phyloP scores from a whole-genome alignment of 768 basidiomycete species.

The Udeniomyces megalosporus region DNA sequence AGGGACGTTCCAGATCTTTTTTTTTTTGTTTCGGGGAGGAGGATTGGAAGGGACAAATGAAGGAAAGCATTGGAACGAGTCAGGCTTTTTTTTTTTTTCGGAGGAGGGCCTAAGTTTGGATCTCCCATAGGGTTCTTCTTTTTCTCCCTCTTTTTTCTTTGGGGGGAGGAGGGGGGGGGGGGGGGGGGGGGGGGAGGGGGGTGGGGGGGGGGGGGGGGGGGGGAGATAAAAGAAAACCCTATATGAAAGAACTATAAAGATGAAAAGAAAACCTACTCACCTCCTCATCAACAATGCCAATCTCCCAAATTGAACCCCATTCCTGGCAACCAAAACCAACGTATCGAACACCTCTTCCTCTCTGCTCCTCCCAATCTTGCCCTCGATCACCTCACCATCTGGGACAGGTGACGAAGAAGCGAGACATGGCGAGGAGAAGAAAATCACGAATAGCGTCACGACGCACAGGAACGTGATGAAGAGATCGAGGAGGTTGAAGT shows the following conservation, averaged over 20 bases:
- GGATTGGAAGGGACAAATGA: not conserved
- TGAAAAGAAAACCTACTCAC: slow-evolving; percentile 37
- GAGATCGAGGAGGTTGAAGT: slow-evolving; percentile 71
- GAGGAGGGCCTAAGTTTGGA: too few relatives aligned
- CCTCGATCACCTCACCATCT: slow-evolving; percentile 41
- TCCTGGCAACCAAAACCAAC: slow-evolving; percentile 18
- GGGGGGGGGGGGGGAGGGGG: not conserved
- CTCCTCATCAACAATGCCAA: slow-evolving; percentile 86
- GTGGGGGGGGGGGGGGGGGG: not conserved
- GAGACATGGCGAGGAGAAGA: slow-evolving; percentile 52
- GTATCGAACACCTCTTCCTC: slow-evolving; percentile 53
- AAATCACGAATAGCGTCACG: slow-evolving; percentile 72
- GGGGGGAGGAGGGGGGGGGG: not conserved
- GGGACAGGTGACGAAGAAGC: slow-evolving; percentile 70
- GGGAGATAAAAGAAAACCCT: not conserved
- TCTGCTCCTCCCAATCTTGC: too few relatives aligned
- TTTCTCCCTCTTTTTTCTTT: too few relatives aligned
- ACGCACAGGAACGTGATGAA: slow-evolving; percentile 77
- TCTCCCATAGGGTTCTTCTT: too few relatives aligned
- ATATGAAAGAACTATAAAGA: too few relatives aligned
- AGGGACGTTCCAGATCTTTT: slow-evolving; percentile 33
- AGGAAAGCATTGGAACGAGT: too few relatives aligned
- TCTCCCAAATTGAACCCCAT: slow-evolving; percentile 53
- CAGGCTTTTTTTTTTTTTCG: too few relatives aligned
- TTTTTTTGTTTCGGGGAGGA: not conserved